Evolutionary conservation across 1,284 basidiomycete genomes (phyloP), one percentile per base, ranked within the genome.

Genomic region (Pascua sp.): DNA sequence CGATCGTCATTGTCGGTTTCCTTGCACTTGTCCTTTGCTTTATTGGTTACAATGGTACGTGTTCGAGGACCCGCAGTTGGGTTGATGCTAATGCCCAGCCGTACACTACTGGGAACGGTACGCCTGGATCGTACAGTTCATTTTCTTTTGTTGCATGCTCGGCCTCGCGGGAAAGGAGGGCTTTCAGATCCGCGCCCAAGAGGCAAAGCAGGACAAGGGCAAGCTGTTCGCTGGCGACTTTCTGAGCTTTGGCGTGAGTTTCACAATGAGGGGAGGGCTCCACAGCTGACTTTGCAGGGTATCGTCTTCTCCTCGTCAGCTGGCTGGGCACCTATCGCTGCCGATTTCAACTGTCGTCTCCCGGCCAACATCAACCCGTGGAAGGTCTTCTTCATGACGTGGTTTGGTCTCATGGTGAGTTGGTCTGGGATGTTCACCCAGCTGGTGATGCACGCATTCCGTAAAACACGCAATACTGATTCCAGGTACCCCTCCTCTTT

Each of bases 51-150:
- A 50, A 60, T 12, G 60, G 62, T 63, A 16, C 12, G 62, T 53
- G 2, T 8, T 37, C 2, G 13, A 40, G 39, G 15, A 18, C 4
- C 39, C 41, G 1, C 42, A 38, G n/a, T 24, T 8, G 11, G 36
- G 13, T 24, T 11, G 16, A 45, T 18, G 44, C 45, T 55, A 43
- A 55, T 38, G 2, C 4, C 66, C 81, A 56, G 74, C 84, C 53
- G 77, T 86, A 11, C 84, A 85, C 65, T 66, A 79, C 55, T 86
- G 84, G 66, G 85, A 87, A 62, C 80, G 83, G 12, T 85, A 83
- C 59, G 81, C 84, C 9, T 87, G 86, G 86, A 79, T 83, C 11
- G 70, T 81, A 32, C 79, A 81, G 39, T 73, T 83, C 55, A 73
- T 84, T 67, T 80, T 85, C 65, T 84, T 84, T 78, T 74, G 81